Conservation (phyloP, 2,329 filamentous ascomycete genomes). For the Clonostachys solani region DNA sequence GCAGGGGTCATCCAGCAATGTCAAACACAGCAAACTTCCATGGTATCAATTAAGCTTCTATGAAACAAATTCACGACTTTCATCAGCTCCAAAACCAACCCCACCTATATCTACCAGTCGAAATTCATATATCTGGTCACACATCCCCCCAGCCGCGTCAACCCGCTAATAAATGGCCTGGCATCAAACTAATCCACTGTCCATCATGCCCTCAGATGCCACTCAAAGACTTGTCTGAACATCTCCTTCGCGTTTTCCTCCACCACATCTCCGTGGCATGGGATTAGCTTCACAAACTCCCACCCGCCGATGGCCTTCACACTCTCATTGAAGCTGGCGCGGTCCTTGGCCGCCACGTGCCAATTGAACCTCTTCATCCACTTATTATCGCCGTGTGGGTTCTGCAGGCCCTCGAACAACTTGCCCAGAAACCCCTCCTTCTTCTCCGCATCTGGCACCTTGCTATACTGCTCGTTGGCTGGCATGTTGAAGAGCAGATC, state of each 20-base stretch:
- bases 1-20: too few relatives aligned
- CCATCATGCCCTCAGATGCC: conserved; percentile 59
- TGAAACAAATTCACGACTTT: too few relatives aligned
- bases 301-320: conserved; percentile 67
- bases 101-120: too few relatives aligned
- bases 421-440: conserved; percentile 30
- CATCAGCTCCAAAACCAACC: too few relatives aligned
- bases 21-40: too few relatives aligned
- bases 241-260: conserved; percentile 68
- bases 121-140: neutral
- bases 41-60: too few relatives aligned
- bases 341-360: conserved; percentile 66
- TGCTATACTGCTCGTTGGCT: conserved; percentile 81
- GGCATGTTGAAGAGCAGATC: conserved; percentile 93
- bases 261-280: conserved; percentile 91
- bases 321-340: conserved; percentile 65
- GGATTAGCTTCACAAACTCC: conserved; percentile 83
- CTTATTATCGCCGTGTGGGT: conserved; percentile 44
- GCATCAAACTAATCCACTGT: too few relatives aligned
- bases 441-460: conserved; percentile 35
- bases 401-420: conserved; percentile 25
- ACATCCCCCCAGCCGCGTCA: neutral
- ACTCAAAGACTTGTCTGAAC: conserved; percentile 75
- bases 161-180: neutral
- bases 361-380: conserved; percentile 80